Evolutionary conservation across 1,139 yeast species (phyloP).

Genomic region (Ogataea hybrid): DNA sequence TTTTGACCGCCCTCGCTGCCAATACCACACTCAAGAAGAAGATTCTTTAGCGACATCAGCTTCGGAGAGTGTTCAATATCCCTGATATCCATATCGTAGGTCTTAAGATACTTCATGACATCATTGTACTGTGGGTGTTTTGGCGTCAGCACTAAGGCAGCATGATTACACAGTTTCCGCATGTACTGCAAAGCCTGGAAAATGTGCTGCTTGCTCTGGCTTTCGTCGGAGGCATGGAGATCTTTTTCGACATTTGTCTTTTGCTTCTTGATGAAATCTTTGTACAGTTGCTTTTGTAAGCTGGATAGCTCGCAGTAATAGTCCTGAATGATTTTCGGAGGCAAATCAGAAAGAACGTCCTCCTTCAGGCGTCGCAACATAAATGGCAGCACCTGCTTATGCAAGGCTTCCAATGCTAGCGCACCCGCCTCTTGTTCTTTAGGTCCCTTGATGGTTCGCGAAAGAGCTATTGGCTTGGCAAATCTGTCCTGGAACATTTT

Average conservation of each 20-base stretch:
- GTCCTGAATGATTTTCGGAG: constrained; percentile 98
- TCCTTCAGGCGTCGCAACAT: constrained; percentile 95
- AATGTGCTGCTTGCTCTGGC: constrained; percentile 78
- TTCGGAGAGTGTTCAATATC: constrained; percentile 91
- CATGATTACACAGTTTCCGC: constrained; percentile 97
- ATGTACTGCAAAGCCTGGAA: constrained; percentile 97
- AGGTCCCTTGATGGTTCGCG: constrained; percentile 87
- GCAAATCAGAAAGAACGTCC: constrained; percentile 92
- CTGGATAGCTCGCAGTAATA: constrained; percentile 95
- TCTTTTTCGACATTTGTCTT: constrained; percentile 61
- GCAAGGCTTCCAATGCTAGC: constrained; percentile 90
- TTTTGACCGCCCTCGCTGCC: constrained; percentile 42
- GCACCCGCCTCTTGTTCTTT: constrained; percentile 98
- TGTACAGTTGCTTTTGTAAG: constrained; percentile 81
- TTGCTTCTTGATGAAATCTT: constrained; percentile 88
- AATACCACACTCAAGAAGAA: constrained; percentile 91
- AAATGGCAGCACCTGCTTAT: constrained; percentile 94
- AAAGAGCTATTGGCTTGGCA: constrained; percentile 96
- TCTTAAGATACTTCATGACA: constrained; percentile 57
- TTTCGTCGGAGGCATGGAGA: constrained; percentile 38
- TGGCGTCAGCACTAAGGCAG: constrained; percentile 83
- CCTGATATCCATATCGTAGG: constrained; percentile 57
- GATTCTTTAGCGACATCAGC: constrained; percentile 73
- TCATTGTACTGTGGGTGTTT: constrained; percentile 80
- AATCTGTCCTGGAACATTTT: constrained; percentile 92